These are phyloP conservation scores for Penicillium waksmanii DNA, from an alignment of 495 filamentous ascomycete species.

Conservation along the genomic window DNA sequence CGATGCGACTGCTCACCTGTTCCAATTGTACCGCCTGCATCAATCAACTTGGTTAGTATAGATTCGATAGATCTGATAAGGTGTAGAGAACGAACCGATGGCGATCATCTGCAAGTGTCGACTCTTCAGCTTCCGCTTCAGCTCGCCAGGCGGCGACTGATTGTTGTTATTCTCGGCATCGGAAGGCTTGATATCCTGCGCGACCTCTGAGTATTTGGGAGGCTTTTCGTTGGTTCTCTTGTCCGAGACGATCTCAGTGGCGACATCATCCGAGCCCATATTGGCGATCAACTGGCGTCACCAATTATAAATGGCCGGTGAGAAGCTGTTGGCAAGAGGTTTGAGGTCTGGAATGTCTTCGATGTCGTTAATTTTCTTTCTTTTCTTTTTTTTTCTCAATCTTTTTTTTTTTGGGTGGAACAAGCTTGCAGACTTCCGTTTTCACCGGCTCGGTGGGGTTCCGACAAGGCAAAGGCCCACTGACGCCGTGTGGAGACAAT, in stretches of 20 bases:
- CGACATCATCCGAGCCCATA: slow-evolving; percentile 23
- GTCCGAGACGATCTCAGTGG: slow-evolving; percentile 11
- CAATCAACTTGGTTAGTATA: slow-evolving; percentile 33
- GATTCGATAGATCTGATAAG: slow-evolving; percentile 26
- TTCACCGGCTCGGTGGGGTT: slow-evolving; percentile 28
- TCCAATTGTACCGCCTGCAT: slow-evolving; percentile 71
- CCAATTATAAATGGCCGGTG: neutral
- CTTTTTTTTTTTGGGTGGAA: slow-evolving; percentile 1
- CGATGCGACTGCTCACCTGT: slow-evolving; percentile 49
- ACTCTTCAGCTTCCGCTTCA: slow-evolving; percentile 63
- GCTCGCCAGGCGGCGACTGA: slow-evolving; percentile 22
- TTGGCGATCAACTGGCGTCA: slow-evolving; percentile 4
- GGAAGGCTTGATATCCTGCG: slow-evolving; percentile 29
- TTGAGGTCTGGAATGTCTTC: neutral
- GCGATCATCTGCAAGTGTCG: slow-evolving; percentile 72
- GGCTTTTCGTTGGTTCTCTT: slow-evolving; percentile 12
- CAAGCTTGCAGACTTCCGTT: slow-evolving; percentile 24
- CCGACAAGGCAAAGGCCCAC: slow-evolving; percentile 20
- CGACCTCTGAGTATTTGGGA: slow-evolving; percentile 15
- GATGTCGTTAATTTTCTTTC: neutral
- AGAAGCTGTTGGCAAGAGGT: neutral
- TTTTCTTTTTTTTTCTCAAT: slow-evolving; percentile 10
- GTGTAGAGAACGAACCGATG: slow-evolving; percentile 51
- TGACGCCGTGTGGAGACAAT: slow-evolving; percentile 15
- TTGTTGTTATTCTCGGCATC: slow-evolving; percentile 30